Evolutionary conservation across 305 asterid species (phyloP).

Genomic region (Striga hermonthica): DNA sequence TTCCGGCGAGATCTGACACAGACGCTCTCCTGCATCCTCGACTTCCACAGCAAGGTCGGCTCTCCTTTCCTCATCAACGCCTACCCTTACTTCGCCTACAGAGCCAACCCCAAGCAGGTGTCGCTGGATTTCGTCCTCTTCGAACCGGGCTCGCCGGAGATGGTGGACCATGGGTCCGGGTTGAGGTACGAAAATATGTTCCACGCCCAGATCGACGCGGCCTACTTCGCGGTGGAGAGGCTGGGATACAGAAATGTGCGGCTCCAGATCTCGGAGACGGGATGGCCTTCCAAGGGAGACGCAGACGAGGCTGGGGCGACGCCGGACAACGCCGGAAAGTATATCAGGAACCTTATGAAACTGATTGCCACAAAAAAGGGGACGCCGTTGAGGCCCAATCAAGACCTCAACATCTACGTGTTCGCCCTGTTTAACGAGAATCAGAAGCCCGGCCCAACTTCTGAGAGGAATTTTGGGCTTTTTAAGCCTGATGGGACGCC

Average conservation of each 20-base stretch:
- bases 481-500: slow-evolving; percentile 74
- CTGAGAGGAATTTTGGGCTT: slow-evolving; percentile 77
- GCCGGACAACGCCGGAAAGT: slow-evolving; percentile 59
- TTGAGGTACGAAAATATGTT: slow-evolving; percentile 71
- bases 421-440: slow-evolving; percentile 79
- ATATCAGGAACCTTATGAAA: slow-evolving; percentile 57
- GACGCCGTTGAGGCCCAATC: slow-evolving; percentile 64
- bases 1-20: slow-evolving; percentile 46
- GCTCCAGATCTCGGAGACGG: slow-evolving; percentile 72
- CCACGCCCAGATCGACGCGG: slow-evolving; percentile 72
- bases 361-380: slow-evolving; percentile 49
- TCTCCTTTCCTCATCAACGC: slow-evolving; percentile 72
- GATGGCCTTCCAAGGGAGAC: slow-evolving; percentile 86
- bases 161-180: slow-evolving; percentile 44
- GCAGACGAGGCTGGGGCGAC: slow-evolving; percentile 66
- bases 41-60: slow-evolving; percentile 52
- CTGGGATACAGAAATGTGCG: slow-evolving; percentile 54
- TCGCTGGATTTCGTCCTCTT: slow-evolving; percentile 55
- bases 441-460: slow-evolving; percentile 73
- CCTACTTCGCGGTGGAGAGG: slow-evolving; percentile 50
- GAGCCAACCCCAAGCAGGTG: slow-evolving; percentile 51
- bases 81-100: slow-evolving; percentile 72
- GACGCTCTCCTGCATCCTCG: slow-evolving; percentile 42
- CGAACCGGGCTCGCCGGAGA: slow-evolving; percentile 38
- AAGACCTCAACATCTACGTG: slow-evolving; percentile 47